Evolutionary conservation across 441 rosid species (phyloP).

Genomic region (Raphanus hybrid): DNA sequence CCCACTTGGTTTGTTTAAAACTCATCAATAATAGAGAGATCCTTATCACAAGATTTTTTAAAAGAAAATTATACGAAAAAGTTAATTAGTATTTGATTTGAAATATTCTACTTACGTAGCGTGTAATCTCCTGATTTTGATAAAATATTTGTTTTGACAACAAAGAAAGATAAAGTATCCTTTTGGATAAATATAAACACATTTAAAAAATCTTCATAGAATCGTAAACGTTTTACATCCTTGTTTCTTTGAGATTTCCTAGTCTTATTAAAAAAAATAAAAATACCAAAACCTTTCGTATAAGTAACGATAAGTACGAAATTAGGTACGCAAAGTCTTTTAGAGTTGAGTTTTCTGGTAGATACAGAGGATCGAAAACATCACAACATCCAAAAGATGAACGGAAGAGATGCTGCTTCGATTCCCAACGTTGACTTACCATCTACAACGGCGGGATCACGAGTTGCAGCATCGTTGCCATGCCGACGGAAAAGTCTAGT

Average conservation of each 20-base stretch:
- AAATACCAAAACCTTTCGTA: neutral
- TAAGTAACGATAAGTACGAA: neutral
- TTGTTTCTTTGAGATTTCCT: slow-evolving; percentile 2
- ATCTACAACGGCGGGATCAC: slow-evolving; percentile 14
- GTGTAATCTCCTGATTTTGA: neutral
- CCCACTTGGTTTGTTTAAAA: slow-evolving; percentile 17
- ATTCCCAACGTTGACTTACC: neutral
- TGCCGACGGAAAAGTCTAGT: slow-evolving; percentile 5
- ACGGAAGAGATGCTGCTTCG: slow-evolving; percentile 1
- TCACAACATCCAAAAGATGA: slow-evolving; percentile 11
- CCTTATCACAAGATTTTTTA: neutral
- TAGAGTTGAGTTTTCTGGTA: neutral
- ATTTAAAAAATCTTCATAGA: neutral
- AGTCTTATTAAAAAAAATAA: neutral
- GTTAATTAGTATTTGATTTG: neutral
- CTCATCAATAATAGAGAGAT: neutral
- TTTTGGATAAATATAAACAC: neutral
- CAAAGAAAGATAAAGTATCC: neutral
- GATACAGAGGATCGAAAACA: neutral
- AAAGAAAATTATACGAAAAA: neutral
- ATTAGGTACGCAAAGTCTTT: slow-evolving; percentile 4
- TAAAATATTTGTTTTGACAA: neutral
- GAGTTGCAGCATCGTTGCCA: slow-evolving; percentile 12
- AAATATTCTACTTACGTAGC: slow-evolving; percentile 5
- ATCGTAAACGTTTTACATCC: neutral